Evolutionary conservation across 768 basidiomycete genomes (phyloP).

Genomic region (Russula lepida): DNA sequence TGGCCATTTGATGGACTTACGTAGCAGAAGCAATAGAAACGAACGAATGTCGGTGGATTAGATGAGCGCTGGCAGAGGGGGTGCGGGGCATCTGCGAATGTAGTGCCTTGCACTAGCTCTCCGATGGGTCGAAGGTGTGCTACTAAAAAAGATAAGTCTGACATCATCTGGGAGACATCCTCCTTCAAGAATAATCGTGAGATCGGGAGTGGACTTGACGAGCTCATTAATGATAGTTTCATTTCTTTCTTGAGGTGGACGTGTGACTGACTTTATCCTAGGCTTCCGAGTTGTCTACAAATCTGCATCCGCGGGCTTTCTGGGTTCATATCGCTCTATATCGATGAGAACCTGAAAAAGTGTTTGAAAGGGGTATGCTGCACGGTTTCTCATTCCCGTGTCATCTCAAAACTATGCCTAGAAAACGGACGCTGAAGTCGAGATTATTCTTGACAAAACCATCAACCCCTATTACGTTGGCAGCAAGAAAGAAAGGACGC

Average conservation of each 20-base stretch:
- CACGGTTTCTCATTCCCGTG: background rate
- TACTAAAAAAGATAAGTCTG: conserved; percentile 89
- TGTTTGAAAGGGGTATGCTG: conserved; percentile 83
- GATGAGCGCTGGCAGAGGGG: too few relatives aligned
- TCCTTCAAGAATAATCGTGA: conserved; percentile 66
- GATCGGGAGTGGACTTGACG: conserved; percentile 74
- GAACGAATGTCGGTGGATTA: too few relatives aligned
- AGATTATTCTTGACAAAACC: conserved; percentile 85
- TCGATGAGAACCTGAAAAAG: conserved; percentile 92
- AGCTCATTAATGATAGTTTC: conserved; percentile 43
- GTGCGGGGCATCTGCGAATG: too few relatives aligned
- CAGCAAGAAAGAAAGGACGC: background rate
- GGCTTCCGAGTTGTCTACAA: conserved; percentile 92
- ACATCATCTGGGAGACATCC: conserved; percentile 61
- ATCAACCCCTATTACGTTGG: too few relatives aligned
- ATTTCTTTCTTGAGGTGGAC: background rate
- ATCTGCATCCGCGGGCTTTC: conserved; percentile 78
- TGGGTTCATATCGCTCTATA: conserved; percentile 93
- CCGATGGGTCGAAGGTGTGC: conserved; percentile 88
- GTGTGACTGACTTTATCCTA: conserved; percentile 27
- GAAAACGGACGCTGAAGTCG: conserved; percentile 97
- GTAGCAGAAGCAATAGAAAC: background rate
- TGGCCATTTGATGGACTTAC: too few relatives aligned
- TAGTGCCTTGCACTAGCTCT: conserved; percentile 59
- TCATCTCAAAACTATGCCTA: conserved; percentile 28